Evolutionary conservation across 108 stramenopile species (phyloP), one percentile per base, ranked within the genome.

Genomic region (Fistulifera pelliculosa): DNA sequence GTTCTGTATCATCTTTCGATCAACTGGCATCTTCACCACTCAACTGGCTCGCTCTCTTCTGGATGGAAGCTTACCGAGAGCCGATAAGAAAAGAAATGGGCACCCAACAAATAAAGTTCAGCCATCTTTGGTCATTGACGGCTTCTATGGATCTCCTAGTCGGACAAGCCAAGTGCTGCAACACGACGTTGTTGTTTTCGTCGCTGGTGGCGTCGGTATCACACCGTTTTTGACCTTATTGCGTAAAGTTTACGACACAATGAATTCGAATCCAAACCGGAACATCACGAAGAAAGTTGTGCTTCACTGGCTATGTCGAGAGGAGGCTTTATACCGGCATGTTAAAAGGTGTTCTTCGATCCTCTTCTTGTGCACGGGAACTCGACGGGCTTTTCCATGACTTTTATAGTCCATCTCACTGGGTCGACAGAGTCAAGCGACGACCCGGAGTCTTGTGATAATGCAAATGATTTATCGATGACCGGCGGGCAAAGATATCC

Each of bases 291-390:
- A 60, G 38, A 35, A 50, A 11, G 48, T 83, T 17, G 59, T 55
- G 10, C 24, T 83, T 2, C 77, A 79, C 41, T 83, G 81, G 81
- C 53, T 83, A 0, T 83, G 81, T 50, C 75, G 81, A 14, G 81
- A 83, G 47, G 19, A 22, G n/a, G 28, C 41, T 18, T 52, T 83
- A 27, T 58, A 79, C 38, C 49, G 65, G 14, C 70, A 68, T 41
- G 57, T 76, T 13, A 49, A 23, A 42, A 39, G 15, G 19, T 49
- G 28, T 18, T 21, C 24, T 18, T 23, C 7, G 23, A 19, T 42
- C 39, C 23, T 27, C 21, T 41, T 10, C 23, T 19, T 19, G 21
- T 10, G 1, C 19, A 23, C 19, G 40, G 27, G 40, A 13, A 41
- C 41, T 24, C 45, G 48, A 8, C 10, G 13, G 17, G 16, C 25